Evolutionary conservation across 2,329 filamentous ascomycete genomes (phyloP).

Genomic region (Fonsecaea multimorphosa): DNA sequence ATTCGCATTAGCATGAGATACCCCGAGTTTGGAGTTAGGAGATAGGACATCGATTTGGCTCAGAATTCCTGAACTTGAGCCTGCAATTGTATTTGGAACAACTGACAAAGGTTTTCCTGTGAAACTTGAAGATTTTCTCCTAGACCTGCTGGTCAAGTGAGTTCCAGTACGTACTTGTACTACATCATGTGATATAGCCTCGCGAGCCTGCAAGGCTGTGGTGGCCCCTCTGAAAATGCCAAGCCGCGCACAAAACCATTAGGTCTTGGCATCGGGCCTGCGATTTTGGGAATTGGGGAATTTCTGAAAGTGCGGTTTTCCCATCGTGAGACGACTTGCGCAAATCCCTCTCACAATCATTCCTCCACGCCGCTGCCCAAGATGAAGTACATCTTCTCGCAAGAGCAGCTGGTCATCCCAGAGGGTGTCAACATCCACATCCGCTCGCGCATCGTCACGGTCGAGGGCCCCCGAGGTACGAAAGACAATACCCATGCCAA

Average conservation of each 20-base stretch:
- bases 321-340: constrained; percentile 7
- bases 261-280: constrained; percentile 17
- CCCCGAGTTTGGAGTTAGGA: constrained; percentile 32
- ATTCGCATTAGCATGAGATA: constrained; percentile 33
- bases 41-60: not conserved
- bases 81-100: not conserved
- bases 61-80: not conserved
- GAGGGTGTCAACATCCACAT: constrained; percentile 98
- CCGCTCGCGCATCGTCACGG: constrained; percentile 94
- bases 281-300: constrained; percentile 6
- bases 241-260: constrained; percentile 11
- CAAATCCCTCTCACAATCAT: constrained; percentile 26
- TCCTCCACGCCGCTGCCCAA: constrained; percentile 62
- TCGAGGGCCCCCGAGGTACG: constrained; percentile 92
- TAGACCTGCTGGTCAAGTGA: not conserved
- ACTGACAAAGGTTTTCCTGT: not conserved
- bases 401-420: constrained; percentile 93
- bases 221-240: not conserved
- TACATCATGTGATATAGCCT: not conserved
- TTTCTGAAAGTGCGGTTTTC: constrained; percentile 10
- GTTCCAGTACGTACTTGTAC: not conserved
- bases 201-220: constrained; percentile 8
- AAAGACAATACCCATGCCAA: constrained; percentile 4
- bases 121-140: not conserved
- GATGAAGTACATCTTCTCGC: constrained; percentile 99